Conservation (phyloP, 352 stramenopile species). For the Globisporangium iwayamae region DNA sequence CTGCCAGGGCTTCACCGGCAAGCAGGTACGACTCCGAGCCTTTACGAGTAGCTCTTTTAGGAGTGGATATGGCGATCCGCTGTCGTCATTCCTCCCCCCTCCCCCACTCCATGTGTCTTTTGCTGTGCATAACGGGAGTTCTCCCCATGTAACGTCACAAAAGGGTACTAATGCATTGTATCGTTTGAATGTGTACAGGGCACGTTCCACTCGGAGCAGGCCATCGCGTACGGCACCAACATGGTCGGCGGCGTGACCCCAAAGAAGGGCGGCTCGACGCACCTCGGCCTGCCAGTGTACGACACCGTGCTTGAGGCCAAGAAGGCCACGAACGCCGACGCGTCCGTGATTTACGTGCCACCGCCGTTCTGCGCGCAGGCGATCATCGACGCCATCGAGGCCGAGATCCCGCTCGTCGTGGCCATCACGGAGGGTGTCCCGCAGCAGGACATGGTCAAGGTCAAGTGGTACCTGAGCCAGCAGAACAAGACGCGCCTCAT, state of each 20-base stretch:
- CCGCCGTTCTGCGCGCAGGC: constrained; percentile 97
- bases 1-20: constrained; percentile 99
- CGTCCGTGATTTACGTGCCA: constrained; percentile 99
- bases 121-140: neutral
- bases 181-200: constrained; percentile 56
- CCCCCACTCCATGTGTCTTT: neutral
- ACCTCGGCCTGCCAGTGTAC: constrained; percentile 99
- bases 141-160: neutral
- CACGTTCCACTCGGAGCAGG: constrained; percentile 98
- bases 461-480: constrained; percentile 94
- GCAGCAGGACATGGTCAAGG: constrained; percentile 99
- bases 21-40: constrained; percentile 81
- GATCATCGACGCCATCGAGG: constrained; percentile 98
- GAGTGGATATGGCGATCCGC: neutral
- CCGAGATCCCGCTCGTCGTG: constrained; percentile 95
- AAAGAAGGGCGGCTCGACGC: constrained; percentile 96
- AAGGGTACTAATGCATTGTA: constrained; percentile 1
- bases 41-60: neutral
- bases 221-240: constrained; percentile 99
- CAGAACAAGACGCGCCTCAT: constrained; percentile 97
- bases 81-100: neutral
- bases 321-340: constrained; percentile 89
- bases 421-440: constrained; percentile 99
- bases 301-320: constrained; percentile 93
- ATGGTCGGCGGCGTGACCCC: constrained; percentile 99